Percentiles rank a stretch among this genome's conserved stretches.
Conservation (phyloP, 345 rosid genomes). For the Passiflora organensis region DNA sequence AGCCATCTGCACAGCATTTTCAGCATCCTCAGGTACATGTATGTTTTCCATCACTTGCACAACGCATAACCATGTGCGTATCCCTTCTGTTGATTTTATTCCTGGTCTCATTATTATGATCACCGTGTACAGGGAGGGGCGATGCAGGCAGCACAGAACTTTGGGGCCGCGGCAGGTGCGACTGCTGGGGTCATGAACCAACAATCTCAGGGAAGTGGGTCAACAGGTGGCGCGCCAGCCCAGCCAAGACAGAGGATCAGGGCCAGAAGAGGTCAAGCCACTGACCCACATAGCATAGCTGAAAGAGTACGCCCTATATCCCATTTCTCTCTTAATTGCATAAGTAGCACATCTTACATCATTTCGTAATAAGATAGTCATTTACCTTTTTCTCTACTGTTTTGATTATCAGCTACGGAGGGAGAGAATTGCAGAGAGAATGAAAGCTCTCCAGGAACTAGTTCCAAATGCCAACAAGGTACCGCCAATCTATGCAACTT, state of each 20-base stretch:
- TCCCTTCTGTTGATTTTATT: no score
- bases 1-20: conserved; percentile 38
- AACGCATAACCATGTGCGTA: no score
- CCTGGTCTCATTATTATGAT: background rate
- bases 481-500: background rate
- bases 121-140: conserved; percentile 15
- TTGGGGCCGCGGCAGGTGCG: no score
- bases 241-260: conserved; percentile 80
- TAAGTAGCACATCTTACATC: no score
- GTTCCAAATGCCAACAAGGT: conserved; percentile 99
- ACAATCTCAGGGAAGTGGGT: conserved; percentile 45
- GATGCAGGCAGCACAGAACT: conserved; percentile 22
- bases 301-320: conserved; percentile 57
- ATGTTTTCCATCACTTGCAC: background rate
- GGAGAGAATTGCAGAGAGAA: conserved; percentile 94
- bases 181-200: conserved; percentile 29
- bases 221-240: conserved; percentile 45
- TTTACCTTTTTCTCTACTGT: no score
- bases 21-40: conserved; percentile 46
- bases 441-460: conserved; percentile 95
- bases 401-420: conserved; percentile 60
- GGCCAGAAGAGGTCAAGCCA: conserved; percentile 98
- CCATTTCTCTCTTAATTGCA: background rate
- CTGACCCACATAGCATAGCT: conserved; percentile 98
- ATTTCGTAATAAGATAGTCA: background rate